Percentiles rank a stretch among this genome's conserved stretches.
Conservation (phyloP, 306 rosid species). For the Rosa chinensis region DNA sequence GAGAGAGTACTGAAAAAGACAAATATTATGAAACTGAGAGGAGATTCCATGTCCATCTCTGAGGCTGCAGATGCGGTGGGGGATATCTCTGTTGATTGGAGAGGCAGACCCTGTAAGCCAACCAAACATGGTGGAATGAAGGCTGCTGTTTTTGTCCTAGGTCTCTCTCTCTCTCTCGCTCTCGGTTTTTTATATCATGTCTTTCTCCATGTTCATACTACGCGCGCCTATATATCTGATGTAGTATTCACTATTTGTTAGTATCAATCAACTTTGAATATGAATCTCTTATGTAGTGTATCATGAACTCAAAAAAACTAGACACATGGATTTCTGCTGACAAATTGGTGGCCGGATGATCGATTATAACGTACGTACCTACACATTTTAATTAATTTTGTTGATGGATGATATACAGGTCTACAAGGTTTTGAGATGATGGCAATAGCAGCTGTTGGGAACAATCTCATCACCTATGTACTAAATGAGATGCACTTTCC, state of each 20-base stretch:
- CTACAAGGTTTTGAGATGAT: slow-evolving; percentile 77
- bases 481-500: slow-evolving; percentile 61
- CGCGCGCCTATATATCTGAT: not conserved
- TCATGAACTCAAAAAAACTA: too few relatives aligned
- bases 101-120: slow-evolving; percentile 50
- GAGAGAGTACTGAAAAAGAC: not conserved
- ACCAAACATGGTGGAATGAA: slow-evolving; percentile 63
- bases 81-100: slow-evolving; percentile 52
- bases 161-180: slow-evolving; percentile 33
- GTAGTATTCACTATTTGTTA: not conserved
- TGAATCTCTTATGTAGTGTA: not conserved
- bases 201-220: not conserved
- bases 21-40: slow-evolving; percentile 9
- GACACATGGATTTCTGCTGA: not conserved
- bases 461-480: slow-evolving; percentile 61
- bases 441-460: slow-evolving; percentile 69
- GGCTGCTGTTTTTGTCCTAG: slow-evolving; percentile 64
- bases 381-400: not conserved
- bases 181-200: not conserved
- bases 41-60: slow-evolving; percentile 24
- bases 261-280: not conserved
- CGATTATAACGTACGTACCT: not conserved
- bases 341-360: not conserved
- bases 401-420: slow-evolving; percentile 35
- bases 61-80: slow-evolving; percentile 9